Evolutionary conservation across 805 yeast genomes (phyloP).

Genomic region (Teunomyces kruisii): DNA sequence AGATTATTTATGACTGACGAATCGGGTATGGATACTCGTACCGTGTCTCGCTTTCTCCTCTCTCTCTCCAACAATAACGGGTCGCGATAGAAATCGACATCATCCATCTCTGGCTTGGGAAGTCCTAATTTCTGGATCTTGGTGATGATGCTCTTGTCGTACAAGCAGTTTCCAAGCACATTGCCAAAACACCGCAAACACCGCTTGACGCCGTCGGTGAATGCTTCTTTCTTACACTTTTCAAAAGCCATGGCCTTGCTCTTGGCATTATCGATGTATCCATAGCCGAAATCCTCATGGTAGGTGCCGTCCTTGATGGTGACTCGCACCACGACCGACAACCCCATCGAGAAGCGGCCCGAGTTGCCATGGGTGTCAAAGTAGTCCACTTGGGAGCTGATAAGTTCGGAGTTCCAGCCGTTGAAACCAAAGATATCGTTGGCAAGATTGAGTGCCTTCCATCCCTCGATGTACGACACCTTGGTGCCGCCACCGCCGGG

Average conservation of each 20-base stretch:
- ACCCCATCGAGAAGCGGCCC: constrained; percentile 58
- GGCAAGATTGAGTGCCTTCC: constrained; percentile 79
- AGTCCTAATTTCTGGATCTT: constrained; percentile 45
- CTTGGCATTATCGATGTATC: constrained; percentile 68
- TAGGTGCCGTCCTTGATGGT: constrained; percentile 78
- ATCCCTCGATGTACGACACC: constrained; percentile 78
- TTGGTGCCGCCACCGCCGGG: constrained; percentile 72
- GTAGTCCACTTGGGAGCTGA: constrained; percentile 64
- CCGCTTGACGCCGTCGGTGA: constrained; percentile 80
- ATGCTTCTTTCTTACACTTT: constrained; percentile 81
- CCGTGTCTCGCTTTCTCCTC: constrained; percentile 11
- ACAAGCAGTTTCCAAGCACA: constrained; percentile 79
- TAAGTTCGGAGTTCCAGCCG: constrained; percentile 79
- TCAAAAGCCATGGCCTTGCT: constrained; percentile 72
- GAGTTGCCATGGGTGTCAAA: constrained; percentile 60
- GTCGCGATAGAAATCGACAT: constrained; percentile 36
- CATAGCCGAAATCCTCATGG: constrained; percentile 77
- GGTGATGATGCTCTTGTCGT: constrained; percentile 65
- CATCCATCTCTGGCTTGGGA: constrained; percentile 28
- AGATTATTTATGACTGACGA: not conserved
- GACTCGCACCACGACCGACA: constrained; percentile 70
- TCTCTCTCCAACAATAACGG: constrained; percentile 33
- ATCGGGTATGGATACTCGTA: constrained; percentile 11
- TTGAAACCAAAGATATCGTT: constrained; percentile 80
- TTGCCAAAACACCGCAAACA: constrained; percentile 79